Percentiles rank a stretch among this genome's conserved stretches.
phyloP scores from a whole-genome alignment of 2,329 filamentous ascomycete genomes.

The Neonectria magnoliae region DNA sequence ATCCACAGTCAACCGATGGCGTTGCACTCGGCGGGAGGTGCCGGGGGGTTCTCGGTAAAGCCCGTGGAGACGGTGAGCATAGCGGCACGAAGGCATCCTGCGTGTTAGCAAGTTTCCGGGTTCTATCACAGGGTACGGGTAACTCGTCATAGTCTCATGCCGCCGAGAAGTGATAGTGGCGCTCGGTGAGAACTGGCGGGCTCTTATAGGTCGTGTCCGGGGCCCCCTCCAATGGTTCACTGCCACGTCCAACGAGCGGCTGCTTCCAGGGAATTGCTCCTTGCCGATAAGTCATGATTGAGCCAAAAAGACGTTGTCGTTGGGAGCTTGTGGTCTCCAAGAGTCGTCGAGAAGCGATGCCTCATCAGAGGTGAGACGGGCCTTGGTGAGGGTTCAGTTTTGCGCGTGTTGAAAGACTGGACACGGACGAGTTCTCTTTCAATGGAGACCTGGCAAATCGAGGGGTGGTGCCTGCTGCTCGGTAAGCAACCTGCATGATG shows the following conservation, averaged over 20 bases:
- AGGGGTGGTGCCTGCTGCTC: constrained; percentile 1
- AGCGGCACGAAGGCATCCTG: not conserved
- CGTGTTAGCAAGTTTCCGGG: not conserved
- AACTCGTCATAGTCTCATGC: constrained; percentile 36
- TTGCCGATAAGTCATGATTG: constrained; percentile 21
- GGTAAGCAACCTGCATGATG: constrained; percentile 14
- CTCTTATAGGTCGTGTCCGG: constrained; percentile 22
- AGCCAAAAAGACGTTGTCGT: constrained; percentile 6
- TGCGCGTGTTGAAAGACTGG: constrained; percentile 5
- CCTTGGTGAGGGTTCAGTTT: constrained; percentile 16
- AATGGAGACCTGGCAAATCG: not conserved
- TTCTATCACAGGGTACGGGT: constrained; percentile 14
- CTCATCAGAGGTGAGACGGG: constrained; percentile 22
- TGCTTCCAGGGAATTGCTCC: constrained; percentile 34
- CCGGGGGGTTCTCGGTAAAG: constrained; percentile 13
- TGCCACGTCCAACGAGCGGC: constrained; percentile 36
- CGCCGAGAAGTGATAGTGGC: constrained; percentile 40
- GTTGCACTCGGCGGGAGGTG: constrained; percentile 7
- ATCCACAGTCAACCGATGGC: constrained; percentile 8
- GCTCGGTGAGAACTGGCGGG: constrained; percentile 31
- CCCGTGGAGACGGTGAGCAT: constrained; percentile 18
- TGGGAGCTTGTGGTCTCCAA: not conserved
- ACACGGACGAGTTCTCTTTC: constrained; percentile 2
- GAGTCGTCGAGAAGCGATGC: constrained; percentile 16
- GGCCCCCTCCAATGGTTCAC: constrained; percentile 34